These are phyloP conservation scores for Rhizopus arrhizus DNA, from an alignment of 371 early-diverging fungal genomes.

Conservation along the genomic window DNA sequence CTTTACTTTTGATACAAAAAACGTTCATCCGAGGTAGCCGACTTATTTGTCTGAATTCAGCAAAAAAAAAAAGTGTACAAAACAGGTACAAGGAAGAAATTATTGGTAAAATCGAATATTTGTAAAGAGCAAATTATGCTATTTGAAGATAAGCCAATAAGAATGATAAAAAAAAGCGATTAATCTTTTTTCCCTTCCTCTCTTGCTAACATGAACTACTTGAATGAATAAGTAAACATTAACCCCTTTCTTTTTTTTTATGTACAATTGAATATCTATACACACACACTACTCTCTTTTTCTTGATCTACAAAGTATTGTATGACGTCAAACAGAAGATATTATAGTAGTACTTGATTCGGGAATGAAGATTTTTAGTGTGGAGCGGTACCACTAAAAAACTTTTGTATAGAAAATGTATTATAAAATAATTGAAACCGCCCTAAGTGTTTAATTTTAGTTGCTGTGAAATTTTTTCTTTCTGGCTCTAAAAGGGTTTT, in stretches of 20 bases:
- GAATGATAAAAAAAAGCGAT: not conserved
- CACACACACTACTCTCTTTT: not conserved
- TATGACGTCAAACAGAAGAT: not conserved
- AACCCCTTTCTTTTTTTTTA: not conserved
- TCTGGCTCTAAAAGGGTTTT: too few relatives aligned
- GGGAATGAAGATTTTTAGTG: not conserved
- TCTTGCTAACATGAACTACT: not conserved
- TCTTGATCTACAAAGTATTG: not conserved
- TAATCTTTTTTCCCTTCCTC: not conserved
- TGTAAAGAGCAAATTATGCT: conserved; percentile 2
- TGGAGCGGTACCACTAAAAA: not conserved
- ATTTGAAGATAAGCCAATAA: conserved; percentile 1
- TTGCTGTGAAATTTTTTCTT: not conserved
- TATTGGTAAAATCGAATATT: not conserved
- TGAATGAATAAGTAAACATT: not conserved
- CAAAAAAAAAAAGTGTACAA: not conserved
- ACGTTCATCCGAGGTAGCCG: not conserved
- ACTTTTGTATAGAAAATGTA: conserved; percentile 4
- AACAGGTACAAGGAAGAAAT: not conserved
- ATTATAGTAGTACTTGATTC: not conserved
- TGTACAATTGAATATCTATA: not conserved
- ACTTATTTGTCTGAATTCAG: too few relatives aligned
- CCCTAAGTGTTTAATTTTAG: conserved; percentile 4
- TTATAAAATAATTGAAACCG: conserved; percentile 9
- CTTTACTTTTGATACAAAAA: not conserved